These are phyloP conservation scores for Candida berthetii DNA, from an alignment of 805 yeast genomes.

Conservation along the genomic window DNA sequence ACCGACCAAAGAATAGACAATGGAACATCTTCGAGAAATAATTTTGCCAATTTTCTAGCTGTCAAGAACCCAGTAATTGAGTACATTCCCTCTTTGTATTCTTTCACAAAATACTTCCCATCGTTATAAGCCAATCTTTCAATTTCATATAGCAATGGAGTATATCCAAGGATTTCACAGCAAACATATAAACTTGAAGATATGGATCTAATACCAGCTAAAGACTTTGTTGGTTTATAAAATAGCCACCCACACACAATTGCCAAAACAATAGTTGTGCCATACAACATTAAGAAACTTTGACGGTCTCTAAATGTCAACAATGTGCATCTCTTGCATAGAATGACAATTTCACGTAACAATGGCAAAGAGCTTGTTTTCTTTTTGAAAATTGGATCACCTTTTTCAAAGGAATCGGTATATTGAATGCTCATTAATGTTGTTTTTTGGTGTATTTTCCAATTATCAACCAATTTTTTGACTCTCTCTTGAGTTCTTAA, in stretches of 20 bases:
- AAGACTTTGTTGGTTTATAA: slow-evolving; percentile 49
- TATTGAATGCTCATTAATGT: not conserved
- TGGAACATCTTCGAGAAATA: slow-evolving; percentile 64
- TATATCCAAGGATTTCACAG: slow-evolving; percentile 47
- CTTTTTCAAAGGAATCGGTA: slow-evolving; percentile 7
- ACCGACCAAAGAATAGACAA: slow-evolving; percentile 52
- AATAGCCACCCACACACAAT: slow-evolving; percentile 74
- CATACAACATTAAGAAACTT: slow-evolving; percentile 36
- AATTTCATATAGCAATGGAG: slow-evolving; percentile 50
- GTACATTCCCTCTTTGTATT: slow-evolving; percentile 58
- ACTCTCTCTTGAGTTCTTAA: slow-evolving; percentile 23
- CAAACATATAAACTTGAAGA: slow-evolving; percentile 48
- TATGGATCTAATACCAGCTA: slow-evolving; percentile 61
- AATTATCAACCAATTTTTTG: slow-evolving; percentile 17
- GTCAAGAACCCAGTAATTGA: slow-evolving; percentile 56
- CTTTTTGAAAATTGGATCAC: not conserved
- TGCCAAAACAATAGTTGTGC: slow-evolving; percentile 48
- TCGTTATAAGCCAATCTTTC: slow-evolving; percentile 51
- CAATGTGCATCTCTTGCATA: slow-evolving; percentile 38
- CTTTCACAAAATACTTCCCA: slow-evolving; percentile 53
- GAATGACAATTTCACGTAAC: slow-evolving; percentile 34
- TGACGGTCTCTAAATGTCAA: slow-evolving; percentile 45
- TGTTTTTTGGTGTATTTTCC: slow-evolving; percentile 19
- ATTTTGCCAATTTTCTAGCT: slow-evolving; percentile 58
- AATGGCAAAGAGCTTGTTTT: slow-evolving; percentile 26